Conservation (phyloP, 305 asterid species). For the Salvia sclarea region DNA sequence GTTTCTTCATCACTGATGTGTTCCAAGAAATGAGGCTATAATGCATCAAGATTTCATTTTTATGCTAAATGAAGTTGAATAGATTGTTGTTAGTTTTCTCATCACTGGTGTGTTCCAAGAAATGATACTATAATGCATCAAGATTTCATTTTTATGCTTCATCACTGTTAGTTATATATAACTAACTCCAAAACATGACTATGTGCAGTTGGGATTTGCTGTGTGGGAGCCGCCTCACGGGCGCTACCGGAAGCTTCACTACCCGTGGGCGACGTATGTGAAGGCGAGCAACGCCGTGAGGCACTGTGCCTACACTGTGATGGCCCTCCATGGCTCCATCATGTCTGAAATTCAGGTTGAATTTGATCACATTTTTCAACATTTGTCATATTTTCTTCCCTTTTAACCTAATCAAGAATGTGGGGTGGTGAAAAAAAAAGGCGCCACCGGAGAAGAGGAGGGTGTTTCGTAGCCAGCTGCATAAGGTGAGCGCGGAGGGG, state of each 20-base stretch:
- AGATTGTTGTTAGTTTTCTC: no score
- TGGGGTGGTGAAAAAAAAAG: conserved; percentile 32
- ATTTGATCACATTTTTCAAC: background rate
- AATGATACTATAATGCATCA: background rate
- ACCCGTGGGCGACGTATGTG: conserved; percentile 66
- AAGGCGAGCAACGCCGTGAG: conserved; percentile 66
- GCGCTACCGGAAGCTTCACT: conserved; percentile 51
- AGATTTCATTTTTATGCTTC: background rate
- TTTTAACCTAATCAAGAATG: background rate
- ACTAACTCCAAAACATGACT: no score
- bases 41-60: background rate
- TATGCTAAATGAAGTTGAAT: background rate
- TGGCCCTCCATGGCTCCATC: conserved; percentile 87
- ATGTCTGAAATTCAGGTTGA: conserved; percentile 77
- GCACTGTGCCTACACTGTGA: conserved; percentile 75
- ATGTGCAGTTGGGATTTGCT: conserved; percentile 61
- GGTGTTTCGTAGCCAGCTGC: conserved; percentile 45
- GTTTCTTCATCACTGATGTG: no score
- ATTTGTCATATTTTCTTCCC: background rate
- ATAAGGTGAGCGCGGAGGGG: conserved; percentile 49
- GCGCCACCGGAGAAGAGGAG: conserved; percentile 59
- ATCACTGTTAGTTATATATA: no score
- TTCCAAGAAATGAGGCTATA: no score
- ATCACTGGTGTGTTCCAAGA: no score
- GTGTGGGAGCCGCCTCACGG: conserved; percentile 88